Base-by-base conservation (phyloP, 2,329 filamentous ascomycete genomes). In the Clonostachys sp. region DNA sequence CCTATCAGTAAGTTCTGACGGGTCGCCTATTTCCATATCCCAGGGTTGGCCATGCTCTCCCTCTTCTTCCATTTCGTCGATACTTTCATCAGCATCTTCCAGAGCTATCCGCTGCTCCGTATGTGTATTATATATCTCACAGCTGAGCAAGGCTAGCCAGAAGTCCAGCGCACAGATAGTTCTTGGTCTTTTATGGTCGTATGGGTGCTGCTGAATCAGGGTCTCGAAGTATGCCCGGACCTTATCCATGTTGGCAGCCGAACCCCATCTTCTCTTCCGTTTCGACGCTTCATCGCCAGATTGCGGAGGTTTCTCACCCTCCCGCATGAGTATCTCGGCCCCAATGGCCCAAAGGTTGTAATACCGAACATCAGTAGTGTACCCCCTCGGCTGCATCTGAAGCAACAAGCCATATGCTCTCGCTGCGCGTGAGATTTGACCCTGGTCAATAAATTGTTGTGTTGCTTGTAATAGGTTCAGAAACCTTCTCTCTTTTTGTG, bases 281-380 rank as follows among this genome's bases (percentile, higher is more conserved):
- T n/a, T 5, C 40, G 16, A 3, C 5, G 24, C 41, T 45, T 45
- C 8, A 33, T 45, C 44, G 8, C 44, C 34, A 12, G 18, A 38
- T 7, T 33, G 34, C 45, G 43, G 46, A 18, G 55, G 54, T 58
- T 68, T 59, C 50, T 75, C 70, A 7, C 73, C 75, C 30, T 75
- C 68, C 14, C 86, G 80, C 68, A 95, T 82, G 48, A 96, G 68
- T 17, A 96, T 80, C 66, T 96, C 91, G 3, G 89, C 89, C 1
- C 89, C 91, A 41, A 96, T 77, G 13, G 85, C 85, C 92, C 91
- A 96, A 53, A 87, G 77, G 35, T 81, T 78, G 57, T 84, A 77
- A 17, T 72, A 73, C 38, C 90, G 80, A 43, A 92, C 64, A 61
- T 96, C 89, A 17, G 91, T 72, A 7, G 70, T 68, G 43, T 66